Percentiles rank a stretch among this genome's conserved stretches.
These are phyloP conservation scores for Leptomonas seymouri DNA, from an alignment of 208 protist species.

Conservation along the genomic window DNA sequence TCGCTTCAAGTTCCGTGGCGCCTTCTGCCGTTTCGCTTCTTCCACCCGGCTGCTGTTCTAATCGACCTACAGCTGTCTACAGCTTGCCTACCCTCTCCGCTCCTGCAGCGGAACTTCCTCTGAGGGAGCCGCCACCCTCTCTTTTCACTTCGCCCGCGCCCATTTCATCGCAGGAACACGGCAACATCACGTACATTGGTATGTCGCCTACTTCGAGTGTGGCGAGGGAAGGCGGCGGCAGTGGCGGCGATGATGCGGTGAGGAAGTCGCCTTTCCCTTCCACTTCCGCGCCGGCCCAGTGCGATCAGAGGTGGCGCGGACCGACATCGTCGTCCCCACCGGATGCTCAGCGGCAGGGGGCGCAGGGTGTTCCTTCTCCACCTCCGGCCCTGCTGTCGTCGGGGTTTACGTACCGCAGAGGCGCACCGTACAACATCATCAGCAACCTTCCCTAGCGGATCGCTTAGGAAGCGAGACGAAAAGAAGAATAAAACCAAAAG, in stretches of 20 bases:
- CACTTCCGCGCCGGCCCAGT: background rate
- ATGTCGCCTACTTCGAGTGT: constrained; percentile 10
- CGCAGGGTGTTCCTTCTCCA: background rate
- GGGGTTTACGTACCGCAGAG: constrained; percentile 8
- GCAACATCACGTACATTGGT: background rate
- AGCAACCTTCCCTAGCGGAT: constrained; percentile 17
- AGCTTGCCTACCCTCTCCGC: background rate
- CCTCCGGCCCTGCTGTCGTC: background rate
- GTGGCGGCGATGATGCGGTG: background rate
- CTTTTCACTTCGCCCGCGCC: background rate
- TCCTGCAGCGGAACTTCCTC: background rate
- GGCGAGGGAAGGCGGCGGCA: background rate
- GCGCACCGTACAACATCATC: constrained; percentile 30
- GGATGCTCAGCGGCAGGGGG: background rate
- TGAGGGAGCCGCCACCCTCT: background rate
- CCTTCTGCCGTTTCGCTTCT: constrained; percentile 1
- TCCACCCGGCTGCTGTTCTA: constrained; percentile 17
- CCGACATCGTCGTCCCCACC: background rate
- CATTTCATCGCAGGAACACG: background rate
- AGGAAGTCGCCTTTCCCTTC: background rate
- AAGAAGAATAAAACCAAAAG: too few relatives aligned
- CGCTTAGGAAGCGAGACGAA: too few relatives aligned
- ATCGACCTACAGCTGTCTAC: constrained; percentile 20
- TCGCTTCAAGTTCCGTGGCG: background rate
- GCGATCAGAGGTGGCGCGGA: constrained; percentile 3